Percentiles rank a stretch among this genome's conserved stretches.
These are phyloP conservation scores for Kwoniella mangroviensis DNA, from an alignment of 768 basidiomycete genomes.

Conservation along the genomic window DNA sequence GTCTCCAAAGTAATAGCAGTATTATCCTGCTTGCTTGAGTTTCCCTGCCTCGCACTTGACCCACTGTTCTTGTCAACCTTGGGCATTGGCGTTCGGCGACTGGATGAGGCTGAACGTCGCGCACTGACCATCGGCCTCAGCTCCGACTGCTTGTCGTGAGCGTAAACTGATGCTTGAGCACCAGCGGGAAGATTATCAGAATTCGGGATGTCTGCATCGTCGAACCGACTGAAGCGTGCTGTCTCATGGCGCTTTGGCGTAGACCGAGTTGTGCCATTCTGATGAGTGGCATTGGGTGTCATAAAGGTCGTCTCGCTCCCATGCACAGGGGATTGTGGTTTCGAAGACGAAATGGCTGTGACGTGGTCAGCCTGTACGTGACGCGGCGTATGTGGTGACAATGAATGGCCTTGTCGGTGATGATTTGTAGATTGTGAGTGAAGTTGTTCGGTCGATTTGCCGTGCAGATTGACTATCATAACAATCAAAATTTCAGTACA, in stretches of 20 bases:
- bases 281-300: not conserved
- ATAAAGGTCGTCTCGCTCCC: not conserved
- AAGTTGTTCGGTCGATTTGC: no score
- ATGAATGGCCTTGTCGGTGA: no score
- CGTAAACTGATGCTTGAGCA: slow-evolving; percentile 4
- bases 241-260: not conserved
- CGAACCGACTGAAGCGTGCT: slow-evolving; percentile 21
- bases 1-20: not conserved
- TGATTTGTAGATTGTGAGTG: no score
- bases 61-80: slow-evolving; percentile 1
- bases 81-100: slow-evolving; percentile 13
- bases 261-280: not conserved
- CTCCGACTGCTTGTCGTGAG: not conserved
- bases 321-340: not conserved
- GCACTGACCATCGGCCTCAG: slow-evolving; percentile 18
- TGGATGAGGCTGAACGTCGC: slow-evolving; percentile 27
- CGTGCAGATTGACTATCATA: no score
- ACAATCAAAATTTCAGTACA: no score
- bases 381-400: no score
- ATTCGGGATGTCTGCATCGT: slow-evolving; percentile 22
- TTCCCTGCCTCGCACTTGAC: not conserved
- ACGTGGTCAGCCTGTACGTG: no score
- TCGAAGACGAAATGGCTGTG: not conserved
- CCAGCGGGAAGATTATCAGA: slow-evolving; percentile 4
- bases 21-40: slow-evolving; percentile 1